A percentile compares a stretch with the other conserved stretches of the same genome.
Conservation (phyloP, 1,284 basidiomycete species). For the Cryptococcus neoformans region DNA sequence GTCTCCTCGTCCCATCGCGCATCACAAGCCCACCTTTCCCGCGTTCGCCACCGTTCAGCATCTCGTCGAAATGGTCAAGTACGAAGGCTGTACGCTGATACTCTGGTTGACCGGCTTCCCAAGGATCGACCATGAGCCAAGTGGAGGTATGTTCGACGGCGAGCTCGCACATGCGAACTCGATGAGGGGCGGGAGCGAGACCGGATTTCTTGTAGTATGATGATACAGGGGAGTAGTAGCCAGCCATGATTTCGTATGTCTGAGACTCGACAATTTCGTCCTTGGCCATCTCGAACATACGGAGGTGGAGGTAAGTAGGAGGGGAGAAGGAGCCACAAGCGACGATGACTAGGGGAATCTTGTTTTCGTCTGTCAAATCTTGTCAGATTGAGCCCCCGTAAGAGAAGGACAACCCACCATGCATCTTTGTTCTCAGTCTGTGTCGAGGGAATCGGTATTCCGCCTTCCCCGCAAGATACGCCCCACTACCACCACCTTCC, state of each 20-base stretch:
- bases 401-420: constrained; percentile 37
- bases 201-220: constrained; percentile 91
- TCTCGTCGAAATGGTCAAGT: constrained; percentile 91
- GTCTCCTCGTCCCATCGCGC: constrained; percentile 44
- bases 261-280: constrained; percentile 91
- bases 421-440: constrained; percentile 48
- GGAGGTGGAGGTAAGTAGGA: constrained; percentile 59
- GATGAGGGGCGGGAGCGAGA: constrained; percentile 71
- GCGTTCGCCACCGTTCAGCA: constrained; percentile 69
- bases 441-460: constrained; percentile 50
- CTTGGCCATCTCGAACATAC: constrained; percentile 98
- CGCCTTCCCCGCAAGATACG: constrained; percentile 38
- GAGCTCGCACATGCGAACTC: constrained; percentile 83
- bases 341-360: constrained; percentile 53
- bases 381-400: constrained; percentile 4
- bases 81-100: constrained; percentile 96
- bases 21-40: constrained; percentile 59
- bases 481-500: constrained; percentile 34
- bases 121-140: constrained; percentile 84
- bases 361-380: constrained; percentile 44
- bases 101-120: constrained; percentile 86
- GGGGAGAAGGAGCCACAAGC: constrained; percentile 58
- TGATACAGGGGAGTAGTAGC: constrained; percentile 90
- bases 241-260: constrained; percentile 88
- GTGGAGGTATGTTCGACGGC: constrained; percentile 65